A percentile compares a stretch with the other conserved stretches of the same genome.
phyloP scores from a whole-genome alignment of 1,139 yeast genomes.

The Diutina siamensis region DNA sequence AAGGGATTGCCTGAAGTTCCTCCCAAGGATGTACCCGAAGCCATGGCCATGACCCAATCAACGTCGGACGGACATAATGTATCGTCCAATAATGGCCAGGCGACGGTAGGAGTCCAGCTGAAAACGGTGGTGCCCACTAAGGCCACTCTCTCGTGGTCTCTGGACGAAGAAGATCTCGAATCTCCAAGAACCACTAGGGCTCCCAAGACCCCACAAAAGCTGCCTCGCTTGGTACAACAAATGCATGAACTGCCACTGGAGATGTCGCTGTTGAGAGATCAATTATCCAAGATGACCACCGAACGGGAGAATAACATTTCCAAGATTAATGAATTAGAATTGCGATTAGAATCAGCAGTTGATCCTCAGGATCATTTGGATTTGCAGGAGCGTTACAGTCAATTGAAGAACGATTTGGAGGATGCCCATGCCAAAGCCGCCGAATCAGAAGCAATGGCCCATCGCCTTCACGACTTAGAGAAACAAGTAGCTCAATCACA shows the following conservation, averaged over 20 bases:
- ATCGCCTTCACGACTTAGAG: neutral
- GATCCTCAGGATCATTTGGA: neutral
- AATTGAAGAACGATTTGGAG: neutral
- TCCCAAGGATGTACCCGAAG: too few relatives aligned
- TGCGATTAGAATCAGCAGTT: neutral
- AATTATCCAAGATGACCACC: neutral
- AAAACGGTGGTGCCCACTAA: slow-evolving; percentile 65
- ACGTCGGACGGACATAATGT: too few relatives aligned
- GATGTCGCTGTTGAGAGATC: neutral
- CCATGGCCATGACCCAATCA: too few relatives aligned
- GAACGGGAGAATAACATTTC: slow-evolving; percentile 3
- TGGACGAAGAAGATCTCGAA: slow-evolving; percentile 52
- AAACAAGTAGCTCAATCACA: neutral
- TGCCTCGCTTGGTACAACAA: neutral
- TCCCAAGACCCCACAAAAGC: neutral
- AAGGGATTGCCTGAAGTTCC: neutral
- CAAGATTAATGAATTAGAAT: neutral
- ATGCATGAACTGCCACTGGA: neutral
- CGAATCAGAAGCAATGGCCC: neutral
- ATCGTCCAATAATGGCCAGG: neutral
- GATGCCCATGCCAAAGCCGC: neutral
- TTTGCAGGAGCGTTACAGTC: slow-evolving; percentile 1
- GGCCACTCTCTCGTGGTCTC: slow-evolving; percentile 73
- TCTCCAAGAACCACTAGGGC: too few relatives aligned
- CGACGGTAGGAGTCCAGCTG: slow-evolving; percentile 27